A percentile compares a stretch with the other conserved stretches of the same genome.
These are phyloP conservation scores for Cutaneotrichosporon spelunceum DNA, from an alignment of 1,284 basidiomycete genomes.

Conservation along the genomic window DNA sequence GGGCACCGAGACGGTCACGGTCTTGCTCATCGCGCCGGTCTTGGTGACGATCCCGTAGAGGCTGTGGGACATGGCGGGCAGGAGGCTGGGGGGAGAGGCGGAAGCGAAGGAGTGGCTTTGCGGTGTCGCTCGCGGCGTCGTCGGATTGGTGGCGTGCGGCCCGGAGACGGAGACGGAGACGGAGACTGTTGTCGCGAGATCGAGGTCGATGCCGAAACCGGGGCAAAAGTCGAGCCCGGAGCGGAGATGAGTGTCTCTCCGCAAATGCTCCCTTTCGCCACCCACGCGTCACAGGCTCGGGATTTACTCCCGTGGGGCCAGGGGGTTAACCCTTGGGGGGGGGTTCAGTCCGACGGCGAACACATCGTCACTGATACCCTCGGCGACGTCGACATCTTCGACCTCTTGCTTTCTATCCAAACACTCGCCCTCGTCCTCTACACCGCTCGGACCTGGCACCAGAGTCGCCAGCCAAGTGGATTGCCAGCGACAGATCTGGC, in stretches of 20 bases:
- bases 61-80: slow-evolving; percentile 34
- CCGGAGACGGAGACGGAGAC: not conserved
- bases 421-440: not conserved
- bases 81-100: not conserved
- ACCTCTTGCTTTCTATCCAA: not conserved
- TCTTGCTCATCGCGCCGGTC: slow-evolving; percentile 44
- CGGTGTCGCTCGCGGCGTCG: not conserved
- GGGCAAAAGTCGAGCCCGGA: not conserved
- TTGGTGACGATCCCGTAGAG: slow-evolving; percentile 41
- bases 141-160: not conserved
- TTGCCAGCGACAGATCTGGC: not conserved
- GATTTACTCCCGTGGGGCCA: not conserved
- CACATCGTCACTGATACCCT: not conserved
- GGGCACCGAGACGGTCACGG: slow-evolving; percentile 41
- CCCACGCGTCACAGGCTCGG: not conserved
- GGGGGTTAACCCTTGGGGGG: not conserved
- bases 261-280: not conserved
- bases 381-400: not conserved
- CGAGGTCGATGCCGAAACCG: not conserved
- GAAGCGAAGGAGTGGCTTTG: not conserved
- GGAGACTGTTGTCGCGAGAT: not conserved
- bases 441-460: too few species aligned
- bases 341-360: too few species aligned
- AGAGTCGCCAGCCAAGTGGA: too few species aligned
- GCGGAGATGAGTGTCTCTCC: not conserved